These are phyloP conservation scores for Diaporthe citrichinensis DNA, from an alignment of 2,329 filamentous ascomycete genomes.

Conservation along the genomic window DNA sequence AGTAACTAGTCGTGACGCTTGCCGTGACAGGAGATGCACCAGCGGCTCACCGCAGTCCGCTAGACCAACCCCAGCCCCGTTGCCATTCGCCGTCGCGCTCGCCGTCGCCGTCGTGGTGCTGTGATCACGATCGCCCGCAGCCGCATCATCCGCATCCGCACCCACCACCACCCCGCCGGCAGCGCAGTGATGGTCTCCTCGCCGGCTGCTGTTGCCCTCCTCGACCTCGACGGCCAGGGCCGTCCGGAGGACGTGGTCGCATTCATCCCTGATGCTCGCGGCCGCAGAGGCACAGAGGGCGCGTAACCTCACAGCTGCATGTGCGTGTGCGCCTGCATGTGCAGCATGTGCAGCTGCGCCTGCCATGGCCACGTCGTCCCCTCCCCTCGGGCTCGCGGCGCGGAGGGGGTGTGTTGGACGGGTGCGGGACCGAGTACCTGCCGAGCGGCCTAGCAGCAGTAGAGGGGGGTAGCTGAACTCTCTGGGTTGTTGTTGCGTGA, in stretches of 20 bases:
- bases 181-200: background rate
- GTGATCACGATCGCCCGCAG: background rate
- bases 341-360: constrained; percentile 3
- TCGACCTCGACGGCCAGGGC: background rate
- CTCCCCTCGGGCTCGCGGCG: constrained; percentile 26
- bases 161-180: background rate
- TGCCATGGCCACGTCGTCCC: constrained; percentile 33
- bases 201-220: constrained; percentile 11
- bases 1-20: constrained; percentile 41
- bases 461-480: constrained; percentile 13
- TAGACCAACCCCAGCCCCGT: background rate
- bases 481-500: constrained; percentile 8
- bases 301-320: constrained; percentile 29
- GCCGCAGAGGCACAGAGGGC: constrained; percentile 36
- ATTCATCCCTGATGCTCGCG: constrained; percentile 35
- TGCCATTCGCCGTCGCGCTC: background rate
- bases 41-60: constrained; percentile 44
- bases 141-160: background rate
- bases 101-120: background rate
- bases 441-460: background rate
- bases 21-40: constrained; percentile 44
- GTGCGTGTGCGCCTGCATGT: constrained; percentile 16
- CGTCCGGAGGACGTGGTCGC: constrained; percentile 12
- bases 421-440: constrained; percentile 1
- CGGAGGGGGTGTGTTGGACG: background rate